Percentiles rank a stretch among this genome's conserved stretches.
phyloP scores from a whole-genome alignment of 2,329 filamentous ascomycete genomes.

The Metarhizium robertsii region DNA sequence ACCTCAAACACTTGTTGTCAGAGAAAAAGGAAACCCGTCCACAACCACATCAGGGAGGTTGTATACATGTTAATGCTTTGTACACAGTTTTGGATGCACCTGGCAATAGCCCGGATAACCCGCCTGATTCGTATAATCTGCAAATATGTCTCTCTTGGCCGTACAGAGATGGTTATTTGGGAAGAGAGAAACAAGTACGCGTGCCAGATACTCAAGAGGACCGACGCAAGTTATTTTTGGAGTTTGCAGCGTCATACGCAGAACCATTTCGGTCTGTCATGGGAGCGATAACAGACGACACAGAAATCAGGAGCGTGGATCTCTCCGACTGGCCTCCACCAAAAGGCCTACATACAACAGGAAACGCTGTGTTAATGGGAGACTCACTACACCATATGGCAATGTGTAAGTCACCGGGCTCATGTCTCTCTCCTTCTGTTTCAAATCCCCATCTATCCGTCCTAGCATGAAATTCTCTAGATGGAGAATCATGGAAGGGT shows the following conservation, averaged over 20 bases:
- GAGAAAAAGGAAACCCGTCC: neutral
- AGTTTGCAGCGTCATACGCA: conserved; percentile 35
- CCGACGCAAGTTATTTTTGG: conserved; percentile 31
- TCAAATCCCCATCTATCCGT: neutral
- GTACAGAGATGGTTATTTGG: conserved; percentile 24
- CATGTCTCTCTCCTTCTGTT: neutral
- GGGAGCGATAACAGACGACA: conserved; percentile 27
- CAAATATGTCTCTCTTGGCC: conserved; percentile 47
- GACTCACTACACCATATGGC: conserved; percentile 50
- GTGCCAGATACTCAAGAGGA: conserved; percentile 31
- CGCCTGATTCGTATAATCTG: conserved; percentile 28
- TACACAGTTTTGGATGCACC: conserved; percentile 38
- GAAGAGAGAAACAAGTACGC: conserved; percentile 19
- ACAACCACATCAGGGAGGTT: neutral
- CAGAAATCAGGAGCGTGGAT: conserved; percentile 34
- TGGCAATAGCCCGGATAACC: conserved; percentile 24
- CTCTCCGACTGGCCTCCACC: conserved; percentile 39
- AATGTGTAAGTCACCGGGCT: conserved; percentile 40
- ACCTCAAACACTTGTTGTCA: neutral
- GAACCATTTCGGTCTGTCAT: conserved; percentile 37
- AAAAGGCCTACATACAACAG: conserved; percentile 23
- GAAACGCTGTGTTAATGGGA: conserved; percentile 37
- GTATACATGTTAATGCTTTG: neutral
- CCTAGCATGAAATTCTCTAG: too few relatives aligned
- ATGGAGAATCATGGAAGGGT: too few relatives aligned